Evolutionary conservation across 768 basidiomycete genomes (phyloP).

Genomic region (Candolleomyces aberdarensis): DNA sequence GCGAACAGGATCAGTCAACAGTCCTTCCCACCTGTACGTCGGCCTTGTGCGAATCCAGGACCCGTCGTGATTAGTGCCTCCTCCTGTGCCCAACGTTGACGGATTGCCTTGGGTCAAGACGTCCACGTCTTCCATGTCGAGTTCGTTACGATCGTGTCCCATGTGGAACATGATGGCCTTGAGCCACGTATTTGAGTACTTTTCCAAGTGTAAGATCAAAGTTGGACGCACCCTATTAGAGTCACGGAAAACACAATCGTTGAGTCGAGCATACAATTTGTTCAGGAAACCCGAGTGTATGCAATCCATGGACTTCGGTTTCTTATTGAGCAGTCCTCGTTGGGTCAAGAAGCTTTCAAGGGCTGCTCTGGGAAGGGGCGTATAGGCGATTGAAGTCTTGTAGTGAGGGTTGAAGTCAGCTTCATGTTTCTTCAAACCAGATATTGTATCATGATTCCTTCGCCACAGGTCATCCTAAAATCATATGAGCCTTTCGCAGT

Average conservation of each 20-base stretch:
- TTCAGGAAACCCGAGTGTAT: conserved; percentile 68
- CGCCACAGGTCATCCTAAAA: conserved; percentile 73
- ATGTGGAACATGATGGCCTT: conserved; percentile 66
- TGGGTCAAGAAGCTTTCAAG: conserved; percentile 64
- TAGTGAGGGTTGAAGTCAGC: conserved; percentile 72
- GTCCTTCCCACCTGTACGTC: conserved; percentile 67
- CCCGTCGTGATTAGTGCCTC: conserved; percentile 71
- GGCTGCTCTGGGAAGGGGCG: conserved; percentile 59
- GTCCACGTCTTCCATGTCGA: conserved; percentile 67
- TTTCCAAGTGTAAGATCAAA: not conserved
- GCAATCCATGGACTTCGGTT: conserved; percentile 40
- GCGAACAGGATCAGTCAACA: conserved; percentile 52
- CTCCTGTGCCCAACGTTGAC: conserved; percentile 62
- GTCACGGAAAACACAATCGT: conserved; percentile 59
- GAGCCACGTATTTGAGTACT: not conserved
- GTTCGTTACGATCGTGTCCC: conserved; percentile 45
- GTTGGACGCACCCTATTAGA: conserved; percentile 43
- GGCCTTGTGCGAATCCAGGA: conserved; percentile 57
- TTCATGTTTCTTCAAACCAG: conserved; percentile 43
- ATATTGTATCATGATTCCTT: conserved; percentile 59
- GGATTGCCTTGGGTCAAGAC: conserved; percentile 44
- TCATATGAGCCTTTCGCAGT: not conserved
- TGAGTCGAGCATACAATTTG: conserved; percentile 67
- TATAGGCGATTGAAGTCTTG: conserved; percentile 68
- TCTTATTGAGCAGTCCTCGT: conserved; percentile 52